Evolutionary conservation across 169 alveolate species (phyloP).

Genomic region (Plasmodium adleri): DNA sequence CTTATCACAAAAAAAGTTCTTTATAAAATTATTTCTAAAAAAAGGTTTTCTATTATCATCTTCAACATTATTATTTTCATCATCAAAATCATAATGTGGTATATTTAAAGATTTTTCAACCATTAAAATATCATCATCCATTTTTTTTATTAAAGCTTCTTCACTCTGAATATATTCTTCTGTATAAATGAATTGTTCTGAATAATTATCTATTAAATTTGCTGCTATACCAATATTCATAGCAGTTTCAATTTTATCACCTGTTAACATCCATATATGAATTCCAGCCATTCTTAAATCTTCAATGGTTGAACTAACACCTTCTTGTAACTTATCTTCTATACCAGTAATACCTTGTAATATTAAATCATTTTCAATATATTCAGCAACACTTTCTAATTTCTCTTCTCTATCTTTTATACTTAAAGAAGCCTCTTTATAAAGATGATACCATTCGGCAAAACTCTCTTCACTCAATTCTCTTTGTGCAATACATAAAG

Average conservation of each 20-base stretch:
- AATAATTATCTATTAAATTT: conserved; percentile 79
- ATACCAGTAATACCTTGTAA: conserved; percentile 98
- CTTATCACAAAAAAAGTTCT: conserved; percentile 3
- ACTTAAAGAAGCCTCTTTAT: conserved; percentile 79
- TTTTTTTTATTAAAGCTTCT: conserved; percentile 52
- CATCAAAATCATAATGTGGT: conserved; percentile 57
- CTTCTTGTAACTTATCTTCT: conserved; percentile 97
- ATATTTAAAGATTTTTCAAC: conserved; percentile 47
- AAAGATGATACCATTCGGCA: conserved; percentile 83
- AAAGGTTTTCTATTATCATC: not conserved
- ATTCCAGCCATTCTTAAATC: conserved; percentile 95
- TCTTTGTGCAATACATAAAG: conserved; percentile 94
- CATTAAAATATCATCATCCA: conserved; percentile 58
- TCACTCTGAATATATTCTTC: conserved; percentile 56
- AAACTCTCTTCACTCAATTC: conserved; percentile 88
- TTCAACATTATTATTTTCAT: not conserved
- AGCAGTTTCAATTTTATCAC: conserved; percentile 98
- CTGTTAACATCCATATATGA: conserved; percentile 99
- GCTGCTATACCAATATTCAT: conserved; percentile 93
- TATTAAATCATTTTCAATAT: conserved; percentile 91
- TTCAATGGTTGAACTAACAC: conserved; percentile 96
- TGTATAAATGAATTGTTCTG: conserved; percentile 77
- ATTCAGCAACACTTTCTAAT: conserved; percentile 86
- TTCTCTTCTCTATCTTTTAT: conserved; percentile 85
- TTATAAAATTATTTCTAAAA: conserved; percentile 4